Evolutionary conservation across 2,329 filamentous ascomycete species (phyloP).

Genomic region (Cordyceps cicadae): DNA sequence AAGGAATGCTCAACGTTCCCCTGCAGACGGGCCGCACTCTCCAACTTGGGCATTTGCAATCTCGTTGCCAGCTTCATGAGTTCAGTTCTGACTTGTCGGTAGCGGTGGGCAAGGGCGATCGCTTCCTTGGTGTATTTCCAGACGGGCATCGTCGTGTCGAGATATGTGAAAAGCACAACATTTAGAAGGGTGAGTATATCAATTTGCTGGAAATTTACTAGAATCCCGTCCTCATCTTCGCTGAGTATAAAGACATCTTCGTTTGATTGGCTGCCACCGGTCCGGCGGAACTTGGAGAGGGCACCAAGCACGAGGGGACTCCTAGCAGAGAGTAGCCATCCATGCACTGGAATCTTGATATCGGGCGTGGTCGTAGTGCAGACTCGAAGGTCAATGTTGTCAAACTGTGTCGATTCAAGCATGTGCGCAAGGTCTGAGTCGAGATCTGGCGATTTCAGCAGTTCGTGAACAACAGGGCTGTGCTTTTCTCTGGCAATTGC

Average conservation of each 20-base stretch:
- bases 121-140: slow-evolving; percentile 72
- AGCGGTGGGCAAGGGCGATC: slow-evolving; percentile 59
- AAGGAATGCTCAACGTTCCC: slow-evolving; percentile 55
- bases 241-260: slow-evolving; percentile 25
- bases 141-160: slow-evolving; percentile 70
- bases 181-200: slow-evolving; percentile 77
- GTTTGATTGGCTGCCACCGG: slow-evolving; percentile 13
- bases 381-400: slow-evolving; percentile 36
- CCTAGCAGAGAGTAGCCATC: slow-evolving; percentile 69
- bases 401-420: slow-evolving; percentile 33
- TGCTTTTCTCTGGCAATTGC: slow-evolving; percentile 36
- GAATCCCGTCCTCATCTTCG: slow-evolving; percentile 37
- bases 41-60: slow-evolving; percentile 62
- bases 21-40: slow-evolving; percentile 71
- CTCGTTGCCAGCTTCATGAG: slow-evolving; percentile 76
- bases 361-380: slow-evolving; percentile 56
- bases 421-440: slow-evolving; percentile 53
- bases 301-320: slow-evolving; percentile 60
- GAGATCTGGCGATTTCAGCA: slow-evolving; percentile 56
- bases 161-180: slow-evolving; percentile 70
- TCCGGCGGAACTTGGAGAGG: slow-evolving; percentile 46
- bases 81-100: slow-evolving; percentile 72
- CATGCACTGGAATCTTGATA: slow-evolving; percentile 69
- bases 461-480: slow-evolving; percentile 39
- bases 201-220: slow-evolving; percentile 58